Evolutionary conservation across 306 rosid genomes (phyloP).

Genomic region (Rosa persica): DNA sequence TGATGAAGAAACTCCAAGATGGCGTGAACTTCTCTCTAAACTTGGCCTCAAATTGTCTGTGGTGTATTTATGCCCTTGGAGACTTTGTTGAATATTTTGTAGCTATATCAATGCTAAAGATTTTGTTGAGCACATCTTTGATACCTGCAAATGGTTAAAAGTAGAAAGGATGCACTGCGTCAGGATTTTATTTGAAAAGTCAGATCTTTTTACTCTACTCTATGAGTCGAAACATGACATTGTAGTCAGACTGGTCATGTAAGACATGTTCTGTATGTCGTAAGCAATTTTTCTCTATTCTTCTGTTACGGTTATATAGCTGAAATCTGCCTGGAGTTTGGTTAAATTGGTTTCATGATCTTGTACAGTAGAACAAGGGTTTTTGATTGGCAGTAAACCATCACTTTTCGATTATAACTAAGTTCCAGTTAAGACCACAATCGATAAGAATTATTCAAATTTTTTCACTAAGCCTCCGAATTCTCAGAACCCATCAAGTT

Average conservation of each 20-base stretch:
- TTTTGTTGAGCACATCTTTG: constrained; percentile 10
- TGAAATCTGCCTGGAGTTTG: not conserved
- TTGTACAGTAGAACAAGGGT: not conserved
- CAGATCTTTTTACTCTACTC: constrained; percentile 6
- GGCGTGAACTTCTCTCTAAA: constrained; percentile 67
- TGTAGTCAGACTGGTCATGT: not conserved
- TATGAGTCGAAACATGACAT: not conserved
- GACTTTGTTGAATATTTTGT: constrained; percentile 19
- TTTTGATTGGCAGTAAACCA: not conserved
- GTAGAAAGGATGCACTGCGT: not conserved
- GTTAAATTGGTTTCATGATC: not conserved
- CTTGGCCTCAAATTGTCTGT: constrained; percentile 53
- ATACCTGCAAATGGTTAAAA: constrained; percentile 13
- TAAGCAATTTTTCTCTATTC: not conserved
- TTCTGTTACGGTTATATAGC: not conserved
- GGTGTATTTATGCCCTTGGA: constrained; percentile 7
- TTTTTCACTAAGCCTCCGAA: too few relatives aligned
- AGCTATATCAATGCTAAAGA: not conserved
- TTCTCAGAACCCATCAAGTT: too few relatives aligned
- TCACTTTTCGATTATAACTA: not conserved
- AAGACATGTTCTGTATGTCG: not conserved
- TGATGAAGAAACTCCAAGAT: constrained; percentile 96
- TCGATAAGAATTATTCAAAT: too few relatives aligned
- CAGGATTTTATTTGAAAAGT: constrained; percentile 6
- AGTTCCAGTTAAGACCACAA: too few relatives aligned